Percentiles rank a stretch among this genome's conserved stretches.
phyloP scores from a whole-genome alignment of 768 basidiomycete species.

The Coprinellus micaceus region DNA sequence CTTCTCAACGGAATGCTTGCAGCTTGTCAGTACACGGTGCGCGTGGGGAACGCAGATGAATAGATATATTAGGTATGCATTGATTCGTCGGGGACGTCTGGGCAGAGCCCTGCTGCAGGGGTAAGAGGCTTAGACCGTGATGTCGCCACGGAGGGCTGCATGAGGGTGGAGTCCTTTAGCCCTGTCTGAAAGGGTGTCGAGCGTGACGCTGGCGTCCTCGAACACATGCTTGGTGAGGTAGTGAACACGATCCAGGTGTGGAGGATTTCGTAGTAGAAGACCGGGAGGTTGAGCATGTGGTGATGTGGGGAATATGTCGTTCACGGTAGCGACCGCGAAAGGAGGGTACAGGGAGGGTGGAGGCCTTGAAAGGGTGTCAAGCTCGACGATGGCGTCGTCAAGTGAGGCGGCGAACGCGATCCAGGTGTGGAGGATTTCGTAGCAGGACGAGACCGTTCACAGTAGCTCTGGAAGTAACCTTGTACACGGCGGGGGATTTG shows the following conservation, averaged over 20 bases:
- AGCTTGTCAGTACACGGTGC: no score
- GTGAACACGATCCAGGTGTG: no score
- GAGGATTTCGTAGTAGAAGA: no score
- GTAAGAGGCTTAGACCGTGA: conserved; percentile 97
- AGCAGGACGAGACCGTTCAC: conserved; percentile 98
- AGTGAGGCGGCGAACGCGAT: conserved; percentile 98
- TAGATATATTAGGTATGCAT: conserved; percentile 20
- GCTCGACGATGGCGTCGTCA: conserved; percentile 97
- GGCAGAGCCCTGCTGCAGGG: conserved; percentile 89
- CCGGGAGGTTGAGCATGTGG: no score
- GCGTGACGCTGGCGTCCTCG: no score
- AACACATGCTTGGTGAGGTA: no score
- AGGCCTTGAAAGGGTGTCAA: conserved; percentile 99
- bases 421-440: conserved; percentile 98
- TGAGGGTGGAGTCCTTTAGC: no score
- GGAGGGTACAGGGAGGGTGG: no score
- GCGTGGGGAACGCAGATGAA: conserved; percentile 9
- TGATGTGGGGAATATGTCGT: no score
- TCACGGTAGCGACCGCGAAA: no score
- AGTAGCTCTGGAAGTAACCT: conserved; percentile 95
- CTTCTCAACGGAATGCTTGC: no score
- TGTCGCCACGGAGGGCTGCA: conserved; percentile 94
- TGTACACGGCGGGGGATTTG: conserved; percentile 96
- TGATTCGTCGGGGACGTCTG: conserved; percentile 72
- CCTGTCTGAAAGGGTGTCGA: no score